Evolutionary conservation across 2,329 filamentous ascomycete species (phyloP).

Genomic region (Lecanicillium sp.): DNA sequence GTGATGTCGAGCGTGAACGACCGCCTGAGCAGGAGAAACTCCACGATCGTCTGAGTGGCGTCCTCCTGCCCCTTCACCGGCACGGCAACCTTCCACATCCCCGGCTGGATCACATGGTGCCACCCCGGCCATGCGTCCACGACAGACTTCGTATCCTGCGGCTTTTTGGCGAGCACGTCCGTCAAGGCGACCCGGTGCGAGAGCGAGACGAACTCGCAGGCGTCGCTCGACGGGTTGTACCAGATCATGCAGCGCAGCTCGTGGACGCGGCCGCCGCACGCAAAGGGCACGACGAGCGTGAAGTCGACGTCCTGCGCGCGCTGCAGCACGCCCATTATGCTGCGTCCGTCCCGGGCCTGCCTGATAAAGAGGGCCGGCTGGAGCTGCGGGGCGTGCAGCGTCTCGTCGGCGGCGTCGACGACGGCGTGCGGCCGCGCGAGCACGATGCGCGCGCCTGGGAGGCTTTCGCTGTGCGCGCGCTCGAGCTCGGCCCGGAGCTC

Average conservation of each 20-base stretch:
- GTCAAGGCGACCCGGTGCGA: not conserved
- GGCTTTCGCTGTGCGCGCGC: not conserved
- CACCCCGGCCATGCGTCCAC: no score
- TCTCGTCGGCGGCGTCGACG: not conserved
- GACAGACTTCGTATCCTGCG: not conserved
- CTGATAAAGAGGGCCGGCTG: slow-evolving; percentile 3
- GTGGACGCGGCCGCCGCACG: no score
- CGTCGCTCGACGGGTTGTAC: slow-evolving; percentile 5
- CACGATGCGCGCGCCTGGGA: slow-evolving; percentile 7
- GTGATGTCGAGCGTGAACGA: not conserved
- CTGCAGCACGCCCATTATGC: slow-evolving; percentile 7
- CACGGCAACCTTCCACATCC: slow-evolving; percentile 8
- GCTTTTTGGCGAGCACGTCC: not conserved
- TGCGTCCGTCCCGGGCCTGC: slow-evolving; percentile 2
- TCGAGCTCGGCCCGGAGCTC: not conserved
- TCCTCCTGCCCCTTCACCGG: not conserved
- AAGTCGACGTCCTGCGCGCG: slow-evolving; percentile 1
- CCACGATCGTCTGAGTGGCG: not conserved
- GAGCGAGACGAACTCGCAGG: slow-evolving; percentile 4
- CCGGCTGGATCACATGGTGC: not conserved
- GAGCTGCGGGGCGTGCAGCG: not conserved
- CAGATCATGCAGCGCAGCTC: not conserved
- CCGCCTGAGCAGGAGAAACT: slow-evolving; percentile 9
- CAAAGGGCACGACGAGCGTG: not conserved
- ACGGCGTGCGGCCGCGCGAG: slow-evolving; percentile 3